Base-by-base conservation (phyloP, 139 green algal species). In the Chlorella sorokiniana region DNA sequence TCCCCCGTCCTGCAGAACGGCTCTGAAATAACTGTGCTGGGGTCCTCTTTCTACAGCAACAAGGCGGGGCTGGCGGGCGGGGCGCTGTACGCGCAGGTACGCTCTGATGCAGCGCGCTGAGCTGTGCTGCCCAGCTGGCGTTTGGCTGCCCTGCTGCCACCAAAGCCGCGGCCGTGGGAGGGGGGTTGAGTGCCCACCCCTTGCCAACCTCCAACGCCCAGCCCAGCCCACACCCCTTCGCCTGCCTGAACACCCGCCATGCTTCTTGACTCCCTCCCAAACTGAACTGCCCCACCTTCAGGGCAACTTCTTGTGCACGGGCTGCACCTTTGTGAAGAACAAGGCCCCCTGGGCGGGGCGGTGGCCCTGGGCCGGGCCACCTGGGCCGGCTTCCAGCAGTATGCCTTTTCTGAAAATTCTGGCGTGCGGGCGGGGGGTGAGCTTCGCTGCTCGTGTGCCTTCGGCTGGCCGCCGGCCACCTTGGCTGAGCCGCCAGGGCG, bases 271-370 rank as follows among this genome's bases (percentile, higher is more conserved):
- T n/a, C n/a, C n/a, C n/a, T n/a, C n/a, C n/a, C n/a, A n/a, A n/a
- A n/a, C n/a, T n/a, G n/a, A n/a, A n/a, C 48, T 16, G 48, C 48
- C 48, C 14, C 16, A 10, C 33, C 31, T n/a, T n/a, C 62, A 83
- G 78, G 78, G 64, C 78, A 83, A 76, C 78, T 44, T 83, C 11
- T 37, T 83, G 45, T 83, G 64, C 78, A 77, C 78, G 5, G 45
- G 38, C 23, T 83, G 78, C 78, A 59, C 65, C 37, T 83, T 83
- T 23, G 33, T 37, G 29, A 18, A 68, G 38, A 83, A 83, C 78
- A 76, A 83, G 48, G 78, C 78, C 62, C 62, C 7, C 9, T 77
- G 78, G 78, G 78, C 2, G 78, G 78, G 8, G 78, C 64, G 1
- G 78, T 83, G 35, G 25, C 41, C 64, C 25, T 83, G 48, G 48